These are phyloP conservation scores for Cyclostephanos tholiformis DNA, from an alignment of 108 stramenopile species.

Conservation along the genomic window DNA sequence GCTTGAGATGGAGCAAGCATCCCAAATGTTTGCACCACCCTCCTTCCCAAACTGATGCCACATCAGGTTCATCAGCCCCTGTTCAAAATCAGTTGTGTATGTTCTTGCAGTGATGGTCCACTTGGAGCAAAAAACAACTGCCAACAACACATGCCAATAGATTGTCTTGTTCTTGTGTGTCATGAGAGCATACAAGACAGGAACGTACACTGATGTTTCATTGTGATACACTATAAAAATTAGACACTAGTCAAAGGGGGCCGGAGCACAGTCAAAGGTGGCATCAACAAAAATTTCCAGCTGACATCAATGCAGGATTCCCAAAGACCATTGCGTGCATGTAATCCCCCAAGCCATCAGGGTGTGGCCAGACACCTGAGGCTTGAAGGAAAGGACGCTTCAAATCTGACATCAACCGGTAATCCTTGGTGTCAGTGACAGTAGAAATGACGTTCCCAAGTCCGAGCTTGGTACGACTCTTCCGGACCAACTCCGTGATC, in stretches of 20 bases:
- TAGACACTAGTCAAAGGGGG: slow-evolving; percentile 17
- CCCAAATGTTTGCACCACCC: background rate
- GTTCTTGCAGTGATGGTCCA: background rate
- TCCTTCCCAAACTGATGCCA: background rate
- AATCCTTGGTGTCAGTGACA: background rate
- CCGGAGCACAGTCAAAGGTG: slow-evolving; percentile 7
- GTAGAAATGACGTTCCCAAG: background rate
- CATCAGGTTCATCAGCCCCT: background rate
- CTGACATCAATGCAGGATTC: background rate
- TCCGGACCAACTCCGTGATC: background rate
- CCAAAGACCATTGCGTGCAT: slow-evolving; percentile 14
- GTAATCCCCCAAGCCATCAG: background rate
- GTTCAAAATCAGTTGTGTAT: slow-evolving; percentile 17
- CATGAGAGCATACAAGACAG: slow-evolving; percentile 19
- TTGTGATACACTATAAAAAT: slow-evolving; percentile 12
- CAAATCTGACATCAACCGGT: background rate
- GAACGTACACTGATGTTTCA: background rate
- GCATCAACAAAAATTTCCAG: slow-evolving; percentile 18
- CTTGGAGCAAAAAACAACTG: background rate
- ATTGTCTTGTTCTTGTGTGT: slow-evolving; percentile 5
- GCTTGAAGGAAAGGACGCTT: slow-evolving; percentile 5
- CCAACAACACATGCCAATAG: slow-evolving; percentile 11
- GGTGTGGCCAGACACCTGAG: background rate
- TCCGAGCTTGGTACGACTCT: background rate
- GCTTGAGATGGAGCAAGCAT: background rate